Conservation (phyloP, 129 eudicot genomes). For the Centella asiatica region DNA sequence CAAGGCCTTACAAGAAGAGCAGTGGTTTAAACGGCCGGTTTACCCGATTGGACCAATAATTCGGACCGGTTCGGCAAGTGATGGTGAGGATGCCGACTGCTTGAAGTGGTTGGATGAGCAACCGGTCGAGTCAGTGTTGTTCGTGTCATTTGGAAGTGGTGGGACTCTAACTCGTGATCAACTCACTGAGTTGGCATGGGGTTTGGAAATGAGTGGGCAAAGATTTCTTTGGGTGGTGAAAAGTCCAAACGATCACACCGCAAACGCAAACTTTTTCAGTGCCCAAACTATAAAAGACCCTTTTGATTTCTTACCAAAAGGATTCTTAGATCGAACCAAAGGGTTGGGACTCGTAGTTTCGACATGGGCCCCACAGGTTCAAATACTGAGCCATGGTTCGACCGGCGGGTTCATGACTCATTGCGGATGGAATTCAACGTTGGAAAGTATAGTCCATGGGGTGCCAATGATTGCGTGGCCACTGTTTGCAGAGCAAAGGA, state of each 20-base stretch:
- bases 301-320: slow-evolving; percentile 24
- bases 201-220: slow-evolving; percentile 34
- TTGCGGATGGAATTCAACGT: slow-evolving; percentile 37
- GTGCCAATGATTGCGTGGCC: slow-evolving; percentile 45
- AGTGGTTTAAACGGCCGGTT: slow-evolving; percentile 16
- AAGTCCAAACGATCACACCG: slow-evolving; percentile 16
- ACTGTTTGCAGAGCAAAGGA: slow-evolving; percentile 34
- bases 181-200: slow-evolving; percentile 28
- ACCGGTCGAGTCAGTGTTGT: slow-evolving; percentile 30
- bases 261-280: slow-evolving; percentile 15
- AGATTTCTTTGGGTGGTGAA: slow-evolving; percentile 37
- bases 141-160: slow-evolving; percentile 30
- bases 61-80: neutral
- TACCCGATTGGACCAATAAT: slow-evolving; percentile 38
- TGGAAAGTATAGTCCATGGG: slow-evolving; percentile 27
- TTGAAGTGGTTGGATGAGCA: slow-evolving; percentile 27
- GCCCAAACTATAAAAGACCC: slow-evolving; percentile 12
- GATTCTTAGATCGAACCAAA: slow-evolving; percentile 29
- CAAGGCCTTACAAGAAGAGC: slow-evolving; percentile 14
- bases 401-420: slow-evolving; percentile 34
- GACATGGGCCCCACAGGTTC: slow-evolving; percentile 40
- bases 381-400: slow-evolving; percentile 27
- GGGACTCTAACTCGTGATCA: slow-evolving; percentile 28
- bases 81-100: neutral
- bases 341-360: slow-evolving; percentile 23